Base-by-base conservation (phyloP, 1,139 yeast genomes). In the Blastobotrys capitulatus region DNA sequence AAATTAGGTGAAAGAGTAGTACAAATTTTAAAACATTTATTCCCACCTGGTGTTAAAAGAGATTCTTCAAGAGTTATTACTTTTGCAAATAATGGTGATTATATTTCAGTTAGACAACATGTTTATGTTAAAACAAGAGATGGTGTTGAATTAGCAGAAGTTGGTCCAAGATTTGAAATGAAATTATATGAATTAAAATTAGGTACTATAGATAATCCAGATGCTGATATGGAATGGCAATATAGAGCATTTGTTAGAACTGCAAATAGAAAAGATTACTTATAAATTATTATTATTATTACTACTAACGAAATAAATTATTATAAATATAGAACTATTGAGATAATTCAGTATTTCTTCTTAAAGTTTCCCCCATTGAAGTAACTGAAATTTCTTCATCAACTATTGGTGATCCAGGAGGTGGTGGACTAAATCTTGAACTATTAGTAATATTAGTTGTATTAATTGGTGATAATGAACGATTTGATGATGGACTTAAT, bases 141-240 rank as follows among this genome's bases (percentile, higher is more conserved):
- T 53, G 72, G 75, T 10, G 96, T 89, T 2, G 98, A 92, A 65
- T 71, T 92, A 54, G 92, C 97, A 55, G 99, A 92, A 65, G 86
- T 94, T 38, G 99, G 99, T 0, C 99, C 99, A n/a, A 74, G 99
- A 54, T 92, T 92, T 62, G 98, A 94, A 69, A 89, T 92, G 97
- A 80, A 89, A 65, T 71, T 92, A 55, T 92, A 82, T 64, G 97
- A 92, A 65, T 72, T 94, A 55, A 79, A 83, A 63, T 74, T 94
- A 58, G 97, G 99, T 2, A 86, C 96, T 46, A 72, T 92, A 55
- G 98, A 92, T 61, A 88, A 90, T 66, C 86, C 86, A 70, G 97
- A 94, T 67, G 96, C 97, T n/a, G 98, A 92, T 62, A 82, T 88
- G 29, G 99, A 92, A 68, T 92, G 98, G 98, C 88, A 87, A 72